A percentile compares a stretch with the other conserved stretches of the same genome.
These are phyloP conservation scores for Lentinula novae-zelandiae DNA, from an alignment of 1,284 basidiomycete genomes.

Conservation along the genomic window DNA sequence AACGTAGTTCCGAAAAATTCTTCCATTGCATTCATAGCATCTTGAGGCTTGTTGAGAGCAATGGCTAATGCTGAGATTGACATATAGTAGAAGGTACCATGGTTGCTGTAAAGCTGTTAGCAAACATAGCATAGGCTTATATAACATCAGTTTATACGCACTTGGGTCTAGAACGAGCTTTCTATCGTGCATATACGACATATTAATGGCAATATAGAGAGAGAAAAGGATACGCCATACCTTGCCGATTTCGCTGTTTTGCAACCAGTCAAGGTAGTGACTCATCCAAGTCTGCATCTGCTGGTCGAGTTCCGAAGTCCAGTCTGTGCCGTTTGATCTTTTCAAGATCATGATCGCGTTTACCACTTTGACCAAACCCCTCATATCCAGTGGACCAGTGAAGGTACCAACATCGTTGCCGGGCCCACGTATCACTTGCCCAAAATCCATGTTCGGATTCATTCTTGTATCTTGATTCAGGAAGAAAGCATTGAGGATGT, in stretches of 20 bases:
- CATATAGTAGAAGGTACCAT: constrained; percentile 39
- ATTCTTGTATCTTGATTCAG: constrained; percentile 47
- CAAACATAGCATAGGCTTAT: background rate
- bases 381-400: constrained; percentile 55
- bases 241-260: constrained; percentile 41
- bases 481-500: constrained; percentile 49
- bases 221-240: constrained; percentile 34
- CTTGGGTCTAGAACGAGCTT: constrained; percentile 15
- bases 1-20: constrained; percentile 45
- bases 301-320: constrained; percentile 39
- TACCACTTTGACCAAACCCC: constrained; percentile 50
- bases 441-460: constrained; percentile 61
- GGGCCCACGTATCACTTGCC: constrained; percentile 59
- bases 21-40: constrained; percentile 36
- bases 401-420: constrained; percentile 42
- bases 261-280: constrained; percentile 47
- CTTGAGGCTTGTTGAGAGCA: constrained; percentile 12
- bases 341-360: constrained; percentile 47
- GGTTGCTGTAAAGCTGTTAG: constrained; percentile 39
- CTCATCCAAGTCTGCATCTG: constrained; percentile 43
- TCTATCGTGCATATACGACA: background rate
- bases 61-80: background rate
- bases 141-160: background rate
- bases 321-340: constrained; percentile 34
- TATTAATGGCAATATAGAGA: constrained; percentile 6